Percentiles rank a stretch among this genome's conserved stretches.
Conservation (phyloP, 257 asterid species). For the Penstemon davidsonii region DNA sequence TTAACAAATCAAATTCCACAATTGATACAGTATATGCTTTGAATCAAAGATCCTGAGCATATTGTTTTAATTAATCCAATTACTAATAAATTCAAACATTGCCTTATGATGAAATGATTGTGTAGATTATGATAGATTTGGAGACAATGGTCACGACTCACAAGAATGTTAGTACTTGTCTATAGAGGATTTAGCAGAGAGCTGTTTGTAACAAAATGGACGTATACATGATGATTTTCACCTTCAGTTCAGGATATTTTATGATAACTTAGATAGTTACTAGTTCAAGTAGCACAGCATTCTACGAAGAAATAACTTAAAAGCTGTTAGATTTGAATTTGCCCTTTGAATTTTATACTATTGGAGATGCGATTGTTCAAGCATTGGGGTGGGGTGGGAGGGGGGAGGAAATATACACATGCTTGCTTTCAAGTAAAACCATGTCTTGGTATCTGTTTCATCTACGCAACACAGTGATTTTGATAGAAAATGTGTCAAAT, state of each 20-base stretch:
- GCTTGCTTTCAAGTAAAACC: not conserved
- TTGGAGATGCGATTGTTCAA: not conserved
- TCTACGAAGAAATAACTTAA: not conserved
- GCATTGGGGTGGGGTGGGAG: too few relatives aligned
- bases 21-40: not conserved
- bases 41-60: not conserved
- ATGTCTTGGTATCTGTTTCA: not conserved
- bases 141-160: not conserved
- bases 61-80: not conserved
- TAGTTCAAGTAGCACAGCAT: not conserved
- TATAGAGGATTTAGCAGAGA: not conserved
- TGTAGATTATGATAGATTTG: not conserved
- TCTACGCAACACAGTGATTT: not conserved
- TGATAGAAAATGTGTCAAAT: not conserved
- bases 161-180: not conserved
- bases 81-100: constrained; percentile 1
- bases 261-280: constrained; percentile 7
- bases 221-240: not conserved
- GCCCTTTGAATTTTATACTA: not conserved
- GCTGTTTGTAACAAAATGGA: not conserved
- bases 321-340: not conserved
- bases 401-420: not conserved
- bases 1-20: not conserved
- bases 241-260: constrained; percentile 6
- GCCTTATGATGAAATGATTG: not conserved